Base-by-base conservation (phyloP, 306 rosid species). In the Boehmeria nivea region DNA sequence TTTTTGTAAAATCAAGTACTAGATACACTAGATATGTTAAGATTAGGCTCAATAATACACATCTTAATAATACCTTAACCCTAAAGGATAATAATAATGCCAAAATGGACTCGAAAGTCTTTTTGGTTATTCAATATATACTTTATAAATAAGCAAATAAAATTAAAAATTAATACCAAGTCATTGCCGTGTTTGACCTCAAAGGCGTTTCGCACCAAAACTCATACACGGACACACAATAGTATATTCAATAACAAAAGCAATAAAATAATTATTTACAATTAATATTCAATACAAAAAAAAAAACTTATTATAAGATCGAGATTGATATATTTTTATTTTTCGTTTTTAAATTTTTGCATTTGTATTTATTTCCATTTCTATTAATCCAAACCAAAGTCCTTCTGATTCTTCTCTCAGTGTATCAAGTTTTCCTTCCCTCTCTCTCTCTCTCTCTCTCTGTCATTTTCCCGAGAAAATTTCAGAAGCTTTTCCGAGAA, bases 121-220 rank as follows among this genome's bases (percentile, higher is more conserved):
- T 50, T 49, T 4, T 12, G 26, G 33, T 80, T 68, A 64, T 56
- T 71, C 49, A 70, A 65, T 43, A 43, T 68, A 70, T 31, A 31
- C 36, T 31, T 31, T 31, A 31, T 31, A 31, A 4, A 31, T n/a
- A n/a, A n/a, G n/a, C n/a, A n/a, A n/a, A n/a, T n/a, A n/a, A n/a
- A n/a, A n/a, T n/a, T n/a, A n/a, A n/a, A n/a, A n/a, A n/a, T n/a
- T n/a, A n/a, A n/a, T n/a, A n/a, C n/a, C n/a, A 59, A 80, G 83
- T 69, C 89, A 74, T 84, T 77, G 95, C 87, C 96, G 89, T 91
- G 98, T 87, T 84, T 80, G 98, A 91, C 93, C 76, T 65, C 45
- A 8, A 43, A 65, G 63, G 66, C 68, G 28, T 15, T 52, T 53
- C 66, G 18, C 45, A 26, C 61, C 12, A 48, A 54, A 47, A 48